Evolutionary conservation across 345 rosid species (phyloP).

Genomic region (Melastoma malabathricum): DNA sequence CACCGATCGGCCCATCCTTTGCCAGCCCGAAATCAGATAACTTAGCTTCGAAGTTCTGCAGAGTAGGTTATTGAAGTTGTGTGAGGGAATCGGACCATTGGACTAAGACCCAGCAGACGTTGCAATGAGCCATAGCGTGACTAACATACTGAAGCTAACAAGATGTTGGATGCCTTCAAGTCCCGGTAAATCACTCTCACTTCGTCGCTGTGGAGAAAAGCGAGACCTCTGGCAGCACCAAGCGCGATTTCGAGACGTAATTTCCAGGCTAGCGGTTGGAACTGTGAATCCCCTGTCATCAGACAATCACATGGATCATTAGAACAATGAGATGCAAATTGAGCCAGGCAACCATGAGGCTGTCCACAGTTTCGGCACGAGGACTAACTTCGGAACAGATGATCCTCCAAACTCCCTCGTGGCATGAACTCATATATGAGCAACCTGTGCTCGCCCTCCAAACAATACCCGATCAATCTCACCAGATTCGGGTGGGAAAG

Average conservation of each 20-base stretch:
- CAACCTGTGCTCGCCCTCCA: slow-evolving; percentile 87
- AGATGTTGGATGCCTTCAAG: slow-evolving; percentile 73
- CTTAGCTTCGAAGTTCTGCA: not conserved
- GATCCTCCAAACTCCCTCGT: slow-evolving; percentile 89
- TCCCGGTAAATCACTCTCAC: slow-evolving; percentile 86
- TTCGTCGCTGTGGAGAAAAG: slow-evolving; percentile 74
- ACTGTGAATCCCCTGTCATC: slow-evolving; percentile 34
- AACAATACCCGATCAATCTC: slow-evolving; percentile 74
- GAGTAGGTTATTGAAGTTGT: too few species aligned
- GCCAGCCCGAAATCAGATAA: slow-evolving; percentile 45
- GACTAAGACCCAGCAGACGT: too few species aligned
- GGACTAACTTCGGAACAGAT: slow-evolving; percentile 52
- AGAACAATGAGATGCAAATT: too few species aligned
- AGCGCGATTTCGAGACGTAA: slow-evolving; percentile 73
- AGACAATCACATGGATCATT: slow-evolving; percentile 4
- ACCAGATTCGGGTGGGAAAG: slow-evolving; percentile 77
- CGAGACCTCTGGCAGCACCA: slow-evolving; percentile 91
- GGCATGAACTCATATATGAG: slow-evolving; percentile 93
- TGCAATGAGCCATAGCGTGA: too few species aligned
- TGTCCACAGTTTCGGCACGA: too few species aligned
- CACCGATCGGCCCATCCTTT: slow-evolving; percentile 40
- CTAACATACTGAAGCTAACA: slow-evolving; percentile 69
- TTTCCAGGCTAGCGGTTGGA: slow-evolving; percentile 78
- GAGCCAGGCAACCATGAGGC: too few species aligned
- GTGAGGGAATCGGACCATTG: too few species aligned